Percentiles rank a stretch among this genome's conserved stretches.
Evolutionary conservation across 495 filamentous ascomycete species (phyloP).

Genomic region (Aspergillus bridgeri): DNA sequence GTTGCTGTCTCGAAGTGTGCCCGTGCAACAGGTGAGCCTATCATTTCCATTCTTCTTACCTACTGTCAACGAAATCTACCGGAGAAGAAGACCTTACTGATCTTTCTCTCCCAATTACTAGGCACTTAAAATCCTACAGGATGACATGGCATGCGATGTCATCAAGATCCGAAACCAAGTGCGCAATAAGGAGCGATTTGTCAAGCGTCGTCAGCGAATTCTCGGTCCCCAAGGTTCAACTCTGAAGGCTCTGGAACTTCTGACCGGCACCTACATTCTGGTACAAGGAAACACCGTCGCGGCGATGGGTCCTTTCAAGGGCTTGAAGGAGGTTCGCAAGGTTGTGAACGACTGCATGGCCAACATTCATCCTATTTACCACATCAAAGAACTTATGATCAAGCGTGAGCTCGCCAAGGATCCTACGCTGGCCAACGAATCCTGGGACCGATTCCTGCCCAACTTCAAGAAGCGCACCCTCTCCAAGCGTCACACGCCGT

Average conservation of each 20-base stretch:
- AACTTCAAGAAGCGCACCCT: slow-evolving; percentile 97
- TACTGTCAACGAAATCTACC: too few relatives aligned
- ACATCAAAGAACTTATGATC: slow-evolving; percentile 99
- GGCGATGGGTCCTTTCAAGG: slow-evolving; percentile 87
- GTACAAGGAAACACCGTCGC: slow-evolving; percentile 97
- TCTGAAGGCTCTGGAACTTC: slow-evolving; percentile 91
- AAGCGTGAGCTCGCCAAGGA: slow-evolving; percentile 97
- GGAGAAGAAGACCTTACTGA: background rate
- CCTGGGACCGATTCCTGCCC: slow-evolving; percentile 94
- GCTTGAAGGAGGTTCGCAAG: slow-evolving; percentile 85
- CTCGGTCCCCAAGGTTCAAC: slow-evolving; percentile 81
- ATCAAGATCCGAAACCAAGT: slow-evolving; percentile 92
- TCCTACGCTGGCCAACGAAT: slow-evolving; percentile 78
- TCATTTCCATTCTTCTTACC: too few relatives aligned
- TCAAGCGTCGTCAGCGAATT: slow-evolving; percentile 91
- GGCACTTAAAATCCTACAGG: slow-evolving; percentile 90
- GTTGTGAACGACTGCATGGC: slow-evolving; percentile 95
- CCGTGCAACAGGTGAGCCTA: slow-evolving; percentile 64
- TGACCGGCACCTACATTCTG: slow-evolving; percentile 89
- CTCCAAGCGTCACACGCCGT: slow-evolving; percentile 75
- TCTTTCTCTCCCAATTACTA: slow-evolving; percentile 16
- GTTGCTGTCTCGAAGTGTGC: slow-evolving; percentile 85
- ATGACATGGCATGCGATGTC: slow-evolving; percentile 84
- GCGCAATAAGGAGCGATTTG: slow-evolving; percentile 93
- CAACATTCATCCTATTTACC: slow-evolving; percentile 89